Evolutionary conservation across 495 filamentous ascomycete species (phyloP).

Genomic region (Friedmanniomyces endolithicus): DNA sequence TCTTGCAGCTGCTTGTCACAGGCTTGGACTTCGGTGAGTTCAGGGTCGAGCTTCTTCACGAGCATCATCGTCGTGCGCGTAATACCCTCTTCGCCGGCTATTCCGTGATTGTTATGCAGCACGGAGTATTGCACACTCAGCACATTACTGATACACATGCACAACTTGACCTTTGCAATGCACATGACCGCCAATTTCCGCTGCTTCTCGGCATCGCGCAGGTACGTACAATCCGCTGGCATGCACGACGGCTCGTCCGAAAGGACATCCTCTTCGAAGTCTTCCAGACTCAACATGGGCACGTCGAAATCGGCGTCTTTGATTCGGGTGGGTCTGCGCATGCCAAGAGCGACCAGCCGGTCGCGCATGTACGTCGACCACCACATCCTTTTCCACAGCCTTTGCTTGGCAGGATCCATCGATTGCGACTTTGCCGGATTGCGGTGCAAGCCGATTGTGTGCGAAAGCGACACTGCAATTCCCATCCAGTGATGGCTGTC

Average conservation of each 20-base stretch:
- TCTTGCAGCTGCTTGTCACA: slow-evolving; percentile 62
- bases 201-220: slow-evolving; percentile 53
- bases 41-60: slow-evolving; percentile 67
- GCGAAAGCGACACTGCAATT: slow-evolving; percentile 66
- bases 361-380: slow-evolving; percentile 91
- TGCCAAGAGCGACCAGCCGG: slow-evolving; percentile 73
- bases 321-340: slow-evolving; percentile 78
- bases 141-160: slow-evolving; percentile 71
- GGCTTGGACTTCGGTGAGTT: slow-evolving; percentile 55
- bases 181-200: slow-evolving; percentile 70
- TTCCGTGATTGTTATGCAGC: slow-evolving; percentile 61
- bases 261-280: slow-evolving; percentile 65
- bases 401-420: slow-evolving; percentile 57
- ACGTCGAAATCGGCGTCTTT: slow-evolving; percentile 85
- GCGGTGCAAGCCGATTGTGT: slow-evolving; percentile 73
- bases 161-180: slow-evolving; percentile 84
- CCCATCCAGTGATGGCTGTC: slow-evolving; percentile 92
- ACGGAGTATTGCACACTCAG: slow-evolving; percentile 82
- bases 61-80: slow-evolving; percentile 81
- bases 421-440: slow-evolving; percentile 57
- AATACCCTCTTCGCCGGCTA: slow-evolving; percentile 46
- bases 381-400: slow-evolving; percentile 84
- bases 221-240: slow-evolving; percentile 50
- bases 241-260: slow-evolving; percentile 50
- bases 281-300: slow-evolving; percentile 67